Conservation (phyloP, 768 basidiomycete genomes). For the Xerocomellus amylosporus region DNA sequence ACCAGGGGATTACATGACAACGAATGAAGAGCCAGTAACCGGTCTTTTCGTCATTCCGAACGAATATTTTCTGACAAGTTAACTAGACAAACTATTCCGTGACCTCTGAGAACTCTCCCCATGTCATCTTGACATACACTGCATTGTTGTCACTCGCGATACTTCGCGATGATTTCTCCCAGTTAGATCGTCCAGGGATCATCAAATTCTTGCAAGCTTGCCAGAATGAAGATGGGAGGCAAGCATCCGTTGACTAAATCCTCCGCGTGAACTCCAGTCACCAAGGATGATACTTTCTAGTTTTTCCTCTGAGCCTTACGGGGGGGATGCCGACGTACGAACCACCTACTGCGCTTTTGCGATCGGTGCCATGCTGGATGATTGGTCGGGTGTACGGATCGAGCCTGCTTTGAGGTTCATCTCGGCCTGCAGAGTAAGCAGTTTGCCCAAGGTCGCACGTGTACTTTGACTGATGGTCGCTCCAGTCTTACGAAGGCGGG, state of each 20-base stretch:
- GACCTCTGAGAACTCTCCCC: slow-evolving; percentile 59
- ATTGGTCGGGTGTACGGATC: slow-evolving; percentile 74
- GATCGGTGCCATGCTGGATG: slow-evolving; percentile 72
- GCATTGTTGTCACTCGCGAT: slow-evolving; percentile 81
- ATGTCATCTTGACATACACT: slow-evolving; percentile 93
- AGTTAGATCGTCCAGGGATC: slow-evolving; percentile 69
- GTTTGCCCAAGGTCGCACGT: not conserved
- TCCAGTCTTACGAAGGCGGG: slow-evolving; percentile 88
- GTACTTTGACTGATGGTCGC: not conserved
- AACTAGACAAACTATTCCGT: slow-evolving; percentile 40
- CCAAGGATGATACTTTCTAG: slow-evolving; percentile 35
- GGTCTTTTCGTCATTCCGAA: not conserved
- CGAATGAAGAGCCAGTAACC: slow-evolving; percentile 21
- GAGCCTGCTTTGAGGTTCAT: slow-evolving; percentile 62
- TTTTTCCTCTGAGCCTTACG: slow-evolving; percentile 68
- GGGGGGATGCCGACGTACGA: slow-evolving; percentile 74
- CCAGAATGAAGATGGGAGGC: slow-evolving; percentile 86
- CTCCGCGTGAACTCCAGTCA: slow-evolving; percentile 1
- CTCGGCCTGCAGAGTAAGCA: slow-evolving; percentile 64
- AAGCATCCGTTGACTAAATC: slow-evolving; percentile 7
- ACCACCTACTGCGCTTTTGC: slow-evolving; percentile 87
- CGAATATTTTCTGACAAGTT: slow-evolving; percentile 5
- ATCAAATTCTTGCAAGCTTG: slow-evolving; percentile 63
- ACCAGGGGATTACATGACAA: slow-evolving; percentile 71
- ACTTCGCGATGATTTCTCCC: slow-evolving; percentile 78